Conservation (phyloP, 139 green algal genomes). For the Auxenochlorella protothecoides region DNA sequence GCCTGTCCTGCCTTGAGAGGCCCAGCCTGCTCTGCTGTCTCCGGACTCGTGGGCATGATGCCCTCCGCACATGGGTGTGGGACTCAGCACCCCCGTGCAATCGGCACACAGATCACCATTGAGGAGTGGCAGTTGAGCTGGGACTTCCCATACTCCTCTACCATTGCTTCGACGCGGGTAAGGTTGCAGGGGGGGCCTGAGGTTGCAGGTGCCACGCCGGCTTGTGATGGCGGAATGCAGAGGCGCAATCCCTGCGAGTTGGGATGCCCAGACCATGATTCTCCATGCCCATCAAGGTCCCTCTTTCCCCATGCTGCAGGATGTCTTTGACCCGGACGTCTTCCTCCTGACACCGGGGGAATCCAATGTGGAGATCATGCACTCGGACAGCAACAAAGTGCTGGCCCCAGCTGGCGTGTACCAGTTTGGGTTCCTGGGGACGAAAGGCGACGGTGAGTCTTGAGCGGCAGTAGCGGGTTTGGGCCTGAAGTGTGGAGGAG, state of each 20-base stretch:
- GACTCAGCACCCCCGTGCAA: no score
- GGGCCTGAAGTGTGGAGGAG: no score
- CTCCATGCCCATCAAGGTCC: not conserved
- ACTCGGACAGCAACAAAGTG: not conserved
- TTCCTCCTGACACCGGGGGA: constrained; percentile 4
- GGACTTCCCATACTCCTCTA: constrained; percentile 27
- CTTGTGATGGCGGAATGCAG: no score
- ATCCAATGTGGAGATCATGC: not conserved
- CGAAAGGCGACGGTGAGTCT: constrained; percentile 5
- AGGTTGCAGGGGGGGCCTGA: constrained; percentile 8
- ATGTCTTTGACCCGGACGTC: constrained; percentile 11
- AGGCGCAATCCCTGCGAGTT: no score
- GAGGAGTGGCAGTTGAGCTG: constrained; percentile 47
- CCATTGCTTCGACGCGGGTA: constrained; percentile 12
- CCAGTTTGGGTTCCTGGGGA: constrained; percentile 22
- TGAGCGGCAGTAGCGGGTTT: no score
- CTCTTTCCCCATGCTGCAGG: not conserved
- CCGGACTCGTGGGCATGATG: not conserved
- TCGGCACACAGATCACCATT: constrained; percentile 13
- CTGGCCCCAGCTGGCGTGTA: not conserved
- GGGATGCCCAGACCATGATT: no score
- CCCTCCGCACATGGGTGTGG: not conserved
- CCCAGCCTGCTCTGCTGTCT: not conserved
- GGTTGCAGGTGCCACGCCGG: not conserved
- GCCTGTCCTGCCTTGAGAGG: not conserved